Evolutionary conservation across 176 grass and related monocot genomes (phyloP), one percentile per base, ranked within the genome.

Genomic region (Carex scoparia): DNA sequence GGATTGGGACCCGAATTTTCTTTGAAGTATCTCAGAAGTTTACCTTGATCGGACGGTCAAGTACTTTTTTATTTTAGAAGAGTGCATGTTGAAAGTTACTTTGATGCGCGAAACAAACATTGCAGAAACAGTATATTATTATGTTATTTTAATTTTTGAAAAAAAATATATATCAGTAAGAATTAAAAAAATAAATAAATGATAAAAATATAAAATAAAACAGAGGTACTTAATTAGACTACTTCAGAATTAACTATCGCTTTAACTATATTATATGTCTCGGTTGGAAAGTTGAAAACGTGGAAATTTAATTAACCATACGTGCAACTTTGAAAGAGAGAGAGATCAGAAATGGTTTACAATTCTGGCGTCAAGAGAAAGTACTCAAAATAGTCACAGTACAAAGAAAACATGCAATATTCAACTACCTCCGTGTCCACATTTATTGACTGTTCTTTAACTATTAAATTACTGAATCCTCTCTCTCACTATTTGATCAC

Each of bases 361-460:
- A 55, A 77, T 77, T 77, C 73, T 57, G 73, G 49, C 46, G 12
- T 55, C 73, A 56, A 10, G 10, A 77, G 73, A 77, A 54, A 77
- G 57, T 51, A 56, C 12, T 78, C 74, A 77, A 54, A 77, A 77
- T 51, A 56, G 27, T 78, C 74, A 77, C 11, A 33, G 49, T 56
- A 7, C 27, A 49, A 51, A 10, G 44, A 37, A 74, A 49, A 51
- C 32, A 68, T 68, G 28, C 10, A 63, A 51, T 9, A 51, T 56
- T 77, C 73, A 77, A 56, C 73, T 32, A 57, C 48, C 73, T 31
- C 12, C 27, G 55, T 31, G 49, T 56, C 72, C 27, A 77, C 73
- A 77, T 56, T 7, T 77, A 31, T 77, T 77, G 73, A 77, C 49
- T 56, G 16, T 49, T 75, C 46, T 75, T 49, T 9, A 8, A 16